Conservation (phyloP, 371 early-diverging fungal species). For the Rhizomucor pusillus region DNA sequence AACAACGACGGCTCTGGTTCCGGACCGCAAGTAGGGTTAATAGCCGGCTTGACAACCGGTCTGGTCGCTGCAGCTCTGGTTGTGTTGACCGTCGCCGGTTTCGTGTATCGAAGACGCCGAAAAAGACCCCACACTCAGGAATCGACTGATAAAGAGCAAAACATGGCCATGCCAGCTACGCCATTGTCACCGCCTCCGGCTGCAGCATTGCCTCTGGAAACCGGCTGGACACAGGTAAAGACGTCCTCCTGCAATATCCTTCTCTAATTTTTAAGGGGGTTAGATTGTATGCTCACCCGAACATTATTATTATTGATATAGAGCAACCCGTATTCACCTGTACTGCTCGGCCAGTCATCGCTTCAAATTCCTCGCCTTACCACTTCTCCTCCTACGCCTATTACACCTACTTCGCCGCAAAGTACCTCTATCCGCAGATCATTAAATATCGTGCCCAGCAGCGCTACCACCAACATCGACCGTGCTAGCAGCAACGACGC, state of each 20-base stretch:
- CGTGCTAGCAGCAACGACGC: not conserved
- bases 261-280: not conserved
- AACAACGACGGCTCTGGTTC: not conserved
- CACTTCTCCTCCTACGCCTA: constrained; percentile 8
- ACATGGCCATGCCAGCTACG: not conserved
- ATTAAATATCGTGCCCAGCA: constrained; percentile 20
- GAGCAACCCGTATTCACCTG: constrained; percentile 7
- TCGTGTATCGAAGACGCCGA: constrained; percentile 29
- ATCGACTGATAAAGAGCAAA: not conserved
- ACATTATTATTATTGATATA: not conserved
- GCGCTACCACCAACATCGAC: not conserved
- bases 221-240: not conserved
- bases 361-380: constrained; percentile 34
- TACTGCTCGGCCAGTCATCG: constrained; percentile 6
- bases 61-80: constrained; percentile 23
- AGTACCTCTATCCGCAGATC: constrained; percentile 24
- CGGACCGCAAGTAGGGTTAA: constrained; percentile 11
- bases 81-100: constrained; percentile 20
- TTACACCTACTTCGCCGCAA: constrained; percentile 16
- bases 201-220: constrained; percentile 9
- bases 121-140: constrained; percentile 9
- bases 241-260: not conserved
- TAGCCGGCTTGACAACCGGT: constrained; percentile 37
- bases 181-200: constrained; percentile 10
- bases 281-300: no score